These are phyloP conservation scores for Pseudomonodictys pantanalensis DNA, from an alignment of 495 filamentous ascomycete species.

Conservation along the genomic window DNA sequence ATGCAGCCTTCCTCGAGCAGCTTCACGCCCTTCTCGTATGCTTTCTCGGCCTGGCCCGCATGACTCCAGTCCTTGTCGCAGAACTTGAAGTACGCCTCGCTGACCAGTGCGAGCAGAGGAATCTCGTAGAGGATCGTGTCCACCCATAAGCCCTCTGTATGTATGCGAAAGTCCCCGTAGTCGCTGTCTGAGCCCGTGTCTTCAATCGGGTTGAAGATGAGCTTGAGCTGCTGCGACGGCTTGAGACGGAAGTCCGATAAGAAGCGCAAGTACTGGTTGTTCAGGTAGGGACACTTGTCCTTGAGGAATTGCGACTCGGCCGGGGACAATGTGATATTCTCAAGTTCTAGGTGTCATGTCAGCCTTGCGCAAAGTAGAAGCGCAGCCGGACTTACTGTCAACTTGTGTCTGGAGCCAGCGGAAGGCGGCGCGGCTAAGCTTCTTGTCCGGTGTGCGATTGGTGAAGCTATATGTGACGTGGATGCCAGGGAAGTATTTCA, in stretches of 20 bases:
- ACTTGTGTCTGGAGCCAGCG: conserved; percentile 82
- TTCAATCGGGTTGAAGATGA: conserved; percentile 63
- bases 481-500: conserved; percentile 83
- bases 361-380: background rate
- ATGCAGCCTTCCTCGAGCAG: conserved; percentile 79
- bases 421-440: conserved; percentile 77
- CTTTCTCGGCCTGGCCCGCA: conserved; percentile 77
- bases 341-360: conserved; percentile 59
- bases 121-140: conserved; percentile 98
- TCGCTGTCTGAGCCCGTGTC: conserved; percentile 67
- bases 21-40: conserved; percentile 69
- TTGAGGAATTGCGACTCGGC: conserved; percentile 80
- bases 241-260: conserved; percentile 75
- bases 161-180: conserved; percentile 68
- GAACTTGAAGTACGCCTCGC: conserved; percentile 96
- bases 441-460: conserved; percentile 92
- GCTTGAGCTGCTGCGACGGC: conserved; percentile 72
- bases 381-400: conserved; percentile 52
- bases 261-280: conserved; percentile 70
- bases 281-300: conserved; percentile 77
- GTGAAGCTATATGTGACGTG: conserved; percentile 88
- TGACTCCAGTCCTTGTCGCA: conserved; percentile 87
- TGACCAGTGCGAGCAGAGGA: conserved; percentile 83
- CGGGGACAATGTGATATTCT: conserved; percentile 67
- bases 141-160: conserved; percentile 78